Conservation (phyloP, 2,329 filamentous ascomycete species). For the Xylaria hypoxylon region DNA sequence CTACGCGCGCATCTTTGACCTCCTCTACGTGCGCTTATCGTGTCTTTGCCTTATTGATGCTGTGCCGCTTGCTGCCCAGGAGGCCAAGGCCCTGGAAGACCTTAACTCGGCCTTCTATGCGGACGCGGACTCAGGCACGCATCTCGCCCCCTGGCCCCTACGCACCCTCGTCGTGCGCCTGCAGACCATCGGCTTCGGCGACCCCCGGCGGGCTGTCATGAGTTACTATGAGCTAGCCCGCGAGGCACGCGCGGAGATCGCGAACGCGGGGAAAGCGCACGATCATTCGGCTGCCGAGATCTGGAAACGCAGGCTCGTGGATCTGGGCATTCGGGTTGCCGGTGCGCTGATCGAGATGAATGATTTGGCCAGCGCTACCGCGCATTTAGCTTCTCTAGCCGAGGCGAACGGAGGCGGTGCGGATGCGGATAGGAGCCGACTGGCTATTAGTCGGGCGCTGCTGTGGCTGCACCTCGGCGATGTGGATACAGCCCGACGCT, state of each 20-base stretch:
- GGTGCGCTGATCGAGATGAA: constrained; percentile 85
- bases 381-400: constrained; percentile 74
- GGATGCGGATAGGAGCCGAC: constrained; percentile 52
- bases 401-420: constrained; percentile 51
- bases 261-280: constrained; percentile 57
- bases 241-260: constrained; percentile 75
- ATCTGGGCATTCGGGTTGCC: constrained; percentile 77
- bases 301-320: constrained; percentile 79
- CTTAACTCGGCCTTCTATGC: constrained; percentile 69
- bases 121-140: constrained; percentile 64
- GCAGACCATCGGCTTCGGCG: constrained; percentile 86
- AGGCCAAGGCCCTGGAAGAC: constrained; percentile 73
- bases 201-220: constrained; percentile 86
- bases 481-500: constrained; percentile 71
- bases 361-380: constrained; percentile 81
- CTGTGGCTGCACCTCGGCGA: constrained; percentile 85
- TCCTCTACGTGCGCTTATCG: constrained; percentile 84
- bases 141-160: constrained; percentile 88
- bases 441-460: constrained; percentile 68
- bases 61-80: constrained; percentile 74
- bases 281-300: constrained; percentile 67
- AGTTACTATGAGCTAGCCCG: constrained; percentile 88
- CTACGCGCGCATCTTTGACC: constrained; percentile 74
- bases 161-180: constrained; percentile 85
- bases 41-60: constrained; percentile 84